Percentiles rank a stretch among this genome's conserved stretches.
Conservation (phyloP, 148 eudicot genomes). For the Linanthus parryae region DNA sequence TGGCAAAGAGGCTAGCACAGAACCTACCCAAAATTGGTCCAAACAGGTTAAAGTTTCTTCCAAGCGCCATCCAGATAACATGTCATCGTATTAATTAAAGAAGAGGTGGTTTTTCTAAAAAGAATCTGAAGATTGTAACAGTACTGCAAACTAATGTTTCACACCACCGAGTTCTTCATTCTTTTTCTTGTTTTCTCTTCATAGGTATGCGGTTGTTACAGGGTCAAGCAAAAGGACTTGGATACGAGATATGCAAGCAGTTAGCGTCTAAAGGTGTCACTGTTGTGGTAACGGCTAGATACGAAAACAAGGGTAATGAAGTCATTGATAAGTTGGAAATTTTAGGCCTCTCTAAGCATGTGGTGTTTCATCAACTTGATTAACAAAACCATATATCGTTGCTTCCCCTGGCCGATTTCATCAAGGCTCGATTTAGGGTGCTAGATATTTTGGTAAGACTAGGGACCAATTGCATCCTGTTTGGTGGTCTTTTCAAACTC, state of each 20-base stretch:
- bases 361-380: constrained; percentile 46
- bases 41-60: too few species aligned
- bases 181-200: too few species aligned
- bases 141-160: too few species aligned
- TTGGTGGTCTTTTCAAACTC: too few species aligned
- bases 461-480: too few species aligned
- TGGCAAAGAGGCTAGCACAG: too few species aligned
- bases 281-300: constrained; percentile 40
- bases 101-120: too few species aligned
- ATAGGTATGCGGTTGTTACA: constrained; percentile 49
- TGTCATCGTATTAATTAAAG: too few species aligned
- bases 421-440: constrained; percentile 20
- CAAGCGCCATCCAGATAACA: too few species aligned
- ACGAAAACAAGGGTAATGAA: constrained; percentile 35
- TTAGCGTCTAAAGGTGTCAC: constrained; percentile 28
- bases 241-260: constrained; percentile 40
- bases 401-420: constrained; percentile 26
- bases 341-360: constrained; percentile 30
- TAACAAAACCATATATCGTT: constrained; percentile 29
- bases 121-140: too few species aligned
- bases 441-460: constrained; percentile 58
- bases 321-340: constrained; percentile 20
- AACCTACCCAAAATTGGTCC: too few species aligned
- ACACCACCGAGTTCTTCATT: too few species aligned
- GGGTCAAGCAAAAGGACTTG: constrained; percentile 55